These are phyloP conservation scores for Eucalyptus sideroxylon DNA, from an alignment of 345 rosid species.

Conservation along the genomic window DNA sequence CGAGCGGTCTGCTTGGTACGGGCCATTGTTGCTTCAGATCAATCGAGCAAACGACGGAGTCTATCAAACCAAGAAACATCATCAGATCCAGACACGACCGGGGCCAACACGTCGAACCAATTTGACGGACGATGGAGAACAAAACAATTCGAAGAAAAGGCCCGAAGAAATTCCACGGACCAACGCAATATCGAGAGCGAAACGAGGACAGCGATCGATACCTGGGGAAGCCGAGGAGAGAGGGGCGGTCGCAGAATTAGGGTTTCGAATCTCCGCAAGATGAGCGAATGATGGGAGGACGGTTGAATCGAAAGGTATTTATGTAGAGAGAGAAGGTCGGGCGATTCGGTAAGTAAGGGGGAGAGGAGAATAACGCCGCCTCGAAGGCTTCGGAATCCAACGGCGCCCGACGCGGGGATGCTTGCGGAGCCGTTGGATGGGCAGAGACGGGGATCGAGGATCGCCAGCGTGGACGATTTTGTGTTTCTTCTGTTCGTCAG, in stretches of 20 bases:
- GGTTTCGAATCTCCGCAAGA: not conserved
- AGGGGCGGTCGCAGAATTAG: not conserved
- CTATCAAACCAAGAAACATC: not conserved
- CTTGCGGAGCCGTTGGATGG: not conserved
- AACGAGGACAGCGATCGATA: not conserved
- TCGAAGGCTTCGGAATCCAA: not conserved
- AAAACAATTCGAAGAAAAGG: not conserved
- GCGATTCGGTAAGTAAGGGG: not conserved
- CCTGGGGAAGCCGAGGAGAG: not conserved
- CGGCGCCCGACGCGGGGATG: not conserved
- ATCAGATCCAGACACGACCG: not conserved
- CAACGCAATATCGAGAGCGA: not conserved
- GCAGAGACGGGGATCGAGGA: not conserved
- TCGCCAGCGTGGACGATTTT: conserved; percentile 17
- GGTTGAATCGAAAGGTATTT: not conserved
- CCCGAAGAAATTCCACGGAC: not conserved
- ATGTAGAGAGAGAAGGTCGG: not conserved
- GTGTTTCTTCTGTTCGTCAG: conserved; percentile 5
- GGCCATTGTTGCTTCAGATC: conserved; percentile 12
- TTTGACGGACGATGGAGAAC: not conserved
- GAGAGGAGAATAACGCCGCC: not conserved
- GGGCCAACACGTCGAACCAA: not conserved
- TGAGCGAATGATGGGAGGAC: not conserved
- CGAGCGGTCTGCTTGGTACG: conserved; percentile 59
- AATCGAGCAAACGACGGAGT: not conserved